Conservation (phyloP, 768 basidiomycete species). For the Mycena leptocephala region DNA sequence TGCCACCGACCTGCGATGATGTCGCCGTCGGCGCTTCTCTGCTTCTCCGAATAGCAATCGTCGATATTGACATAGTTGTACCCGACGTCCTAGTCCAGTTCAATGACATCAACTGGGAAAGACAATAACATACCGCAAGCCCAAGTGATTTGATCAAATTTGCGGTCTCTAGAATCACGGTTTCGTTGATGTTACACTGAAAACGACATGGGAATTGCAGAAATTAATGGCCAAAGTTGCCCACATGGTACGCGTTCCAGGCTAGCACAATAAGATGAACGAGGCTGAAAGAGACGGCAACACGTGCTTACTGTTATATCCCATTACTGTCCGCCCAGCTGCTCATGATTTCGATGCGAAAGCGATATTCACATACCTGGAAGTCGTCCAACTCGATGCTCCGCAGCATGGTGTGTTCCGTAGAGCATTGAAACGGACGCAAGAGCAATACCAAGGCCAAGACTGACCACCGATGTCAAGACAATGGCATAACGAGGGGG, state of each 20-base stretch:
- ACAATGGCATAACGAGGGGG: slow-evolving; percentile 16
- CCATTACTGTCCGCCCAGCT: slow-evolving; percentile 1
- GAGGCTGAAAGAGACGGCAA: not conserved
- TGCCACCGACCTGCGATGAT: slow-evolving; percentile 69
- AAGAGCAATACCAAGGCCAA: slow-evolving; percentile 21
- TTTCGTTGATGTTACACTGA: slow-evolving; percentile 75
- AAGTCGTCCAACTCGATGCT: slow-evolving; percentile 30
- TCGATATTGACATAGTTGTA: slow-evolving; percentile 76
- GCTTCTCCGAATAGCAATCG: slow-evolving; percentile 77
- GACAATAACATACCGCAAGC: slow-evolving; percentile 57
- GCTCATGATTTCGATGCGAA: not conserved
- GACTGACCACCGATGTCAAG: slow-evolving; percentile 15
- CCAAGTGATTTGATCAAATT: slow-evolving; percentile 67
- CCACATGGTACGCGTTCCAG: slow-evolving; percentile 80
- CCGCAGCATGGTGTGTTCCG: not conserved
- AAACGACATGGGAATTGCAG: not conserved
- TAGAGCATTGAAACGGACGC: slow-evolving; percentile 20
- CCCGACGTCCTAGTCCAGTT: slow-evolving; percentile 63
- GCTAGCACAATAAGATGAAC: slow-evolving; percentile 52
- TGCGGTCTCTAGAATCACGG: slow-evolving; percentile 65
- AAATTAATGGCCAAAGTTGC: slow-evolving; percentile 29
- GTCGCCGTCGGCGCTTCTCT: slow-evolving; percentile 65
- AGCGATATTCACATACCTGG: slow-evolving; percentile 16
- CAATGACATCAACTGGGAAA: too few species aligned
- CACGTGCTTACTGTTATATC: slow-evolving; percentile 33